Percentiles rank a stretch among this genome's conserved stretches.
Evolutionary conservation across 257 asterid genomes (phyloP).

Genomic region (Solanum clarkiae): DNA sequence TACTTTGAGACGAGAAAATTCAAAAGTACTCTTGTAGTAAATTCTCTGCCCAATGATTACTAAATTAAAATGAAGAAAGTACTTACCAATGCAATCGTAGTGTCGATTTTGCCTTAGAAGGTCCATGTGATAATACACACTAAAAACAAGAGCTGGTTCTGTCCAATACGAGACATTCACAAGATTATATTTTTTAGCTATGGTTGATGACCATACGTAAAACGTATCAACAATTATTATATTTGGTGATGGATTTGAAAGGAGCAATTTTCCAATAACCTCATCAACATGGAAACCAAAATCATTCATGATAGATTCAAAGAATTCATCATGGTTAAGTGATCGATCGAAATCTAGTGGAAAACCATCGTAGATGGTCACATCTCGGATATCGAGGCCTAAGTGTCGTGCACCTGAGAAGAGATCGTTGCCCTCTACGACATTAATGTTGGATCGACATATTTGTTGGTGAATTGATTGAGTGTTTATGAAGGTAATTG

Average conservation of each 20-base stretch:
- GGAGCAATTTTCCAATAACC: slow-evolving; percentile 21
- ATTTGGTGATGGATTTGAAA: slow-evolving; percentile 33
- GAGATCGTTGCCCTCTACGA: slow-evolving; percentile 11
- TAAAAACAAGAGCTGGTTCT: slow-evolving; percentile 52
- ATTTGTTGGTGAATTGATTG: slow-evolving; percentile 57
- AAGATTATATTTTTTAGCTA: slow-evolving; percentile 37
- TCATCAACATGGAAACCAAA: slow-evolving; percentile 49
- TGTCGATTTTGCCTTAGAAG: slow-evolving; percentile 55
- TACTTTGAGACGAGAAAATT: too few relatives aligned
- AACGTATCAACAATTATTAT: slow-evolving; percentile 60
- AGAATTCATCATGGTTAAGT: slow-evolving; percentile 36
- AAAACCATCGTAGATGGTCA: slow-evolving; percentile 50
- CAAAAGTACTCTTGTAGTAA: too few relatives aligned
- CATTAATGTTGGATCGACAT: not conserved
- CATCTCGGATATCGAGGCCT: slow-evolving; percentile 52
- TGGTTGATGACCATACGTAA: slow-evolving; percentile 39
- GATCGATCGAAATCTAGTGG: slow-evolving; percentile 46
- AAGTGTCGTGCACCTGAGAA: slow-evolving; percentile 37
- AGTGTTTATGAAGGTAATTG: slow-evolving; percentile 58
- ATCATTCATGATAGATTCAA: slow-evolving; percentile 38
- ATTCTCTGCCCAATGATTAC: too few relatives aligned
- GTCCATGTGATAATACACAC: slow-evolving; percentile 54
- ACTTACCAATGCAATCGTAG: slow-evolving; percentile 33
- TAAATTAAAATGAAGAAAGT: too few relatives aligned
- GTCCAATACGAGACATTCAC: slow-evolving; percentile 61